A percentile compares a stretch with the other conserved stretches of the same genome.
phyloP scores from a whole-genome alignment of 345 rosid genomes.

The sweet orange (Citrus sinensis) region DNA sequence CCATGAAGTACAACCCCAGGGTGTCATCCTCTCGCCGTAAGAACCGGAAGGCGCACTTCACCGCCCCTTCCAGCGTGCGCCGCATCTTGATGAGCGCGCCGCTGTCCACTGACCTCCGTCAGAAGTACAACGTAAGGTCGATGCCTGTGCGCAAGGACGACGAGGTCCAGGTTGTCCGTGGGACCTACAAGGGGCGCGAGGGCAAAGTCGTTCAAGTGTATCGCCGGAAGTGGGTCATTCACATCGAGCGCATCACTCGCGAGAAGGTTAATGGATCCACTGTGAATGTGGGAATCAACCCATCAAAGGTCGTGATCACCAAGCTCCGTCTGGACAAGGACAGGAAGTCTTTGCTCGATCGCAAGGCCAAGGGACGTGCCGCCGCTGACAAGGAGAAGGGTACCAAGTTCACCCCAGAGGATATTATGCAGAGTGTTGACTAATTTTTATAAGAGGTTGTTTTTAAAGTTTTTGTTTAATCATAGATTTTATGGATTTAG shows the following conservation, averaged over 20 bases:
- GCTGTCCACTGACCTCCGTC: constrained; percentile 62
- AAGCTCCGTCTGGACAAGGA: constrained; percentile 82
- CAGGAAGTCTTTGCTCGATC: constrained; percentile 60
- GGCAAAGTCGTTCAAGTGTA: constrained; percentile 79
- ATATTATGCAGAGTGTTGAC: constrained; percentile 78
- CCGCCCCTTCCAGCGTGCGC: constrained; percentile 67
- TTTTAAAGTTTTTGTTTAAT: neutral
- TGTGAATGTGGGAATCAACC: constrained; percentile 70
- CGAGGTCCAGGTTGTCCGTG: constrained; percentile 79
- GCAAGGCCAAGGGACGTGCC: constrained; percentile 79
- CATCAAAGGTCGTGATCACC: constrained; percentile 67
- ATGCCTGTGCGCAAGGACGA: constrained; percentile 85
- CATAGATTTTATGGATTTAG: constrained; percentile 6
- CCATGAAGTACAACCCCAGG: constrained; percentile 75
- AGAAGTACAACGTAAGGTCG: constrained; percentile 77
- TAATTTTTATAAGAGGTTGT: constrained; percentile 13
- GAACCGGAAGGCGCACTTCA: constrained; percentile 77
- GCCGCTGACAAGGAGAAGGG: constrained; percentile 82
- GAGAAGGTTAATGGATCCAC: constrained; percentile 85
- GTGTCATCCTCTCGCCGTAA: constrained; percentile 77
- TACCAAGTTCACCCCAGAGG: constrained; percentile 68
- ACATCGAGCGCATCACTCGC: constrained; percentile 73
- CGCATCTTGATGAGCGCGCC: constrained; percentile 77
- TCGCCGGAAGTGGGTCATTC: constrained; percentile 82
- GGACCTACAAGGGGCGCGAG: constrained; percentile 78